phyloP scores from a whole-genome alignment of 768 basidiomycete genomes.

The Termitomyces sp. region DNA sequence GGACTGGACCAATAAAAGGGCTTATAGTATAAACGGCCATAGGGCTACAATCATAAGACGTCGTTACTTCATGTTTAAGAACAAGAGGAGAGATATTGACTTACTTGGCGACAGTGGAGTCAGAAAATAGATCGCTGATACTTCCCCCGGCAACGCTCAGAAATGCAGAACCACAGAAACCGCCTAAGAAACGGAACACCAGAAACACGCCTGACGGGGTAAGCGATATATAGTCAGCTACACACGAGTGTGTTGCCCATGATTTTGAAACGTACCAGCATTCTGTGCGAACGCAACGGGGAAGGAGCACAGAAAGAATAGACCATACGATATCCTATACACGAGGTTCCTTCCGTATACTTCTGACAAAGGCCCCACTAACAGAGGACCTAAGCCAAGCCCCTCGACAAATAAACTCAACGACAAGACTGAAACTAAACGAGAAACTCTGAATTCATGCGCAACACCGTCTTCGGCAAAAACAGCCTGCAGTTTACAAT shows the following conservation, averaged over 20 bases:
- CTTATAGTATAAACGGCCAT: slow-evolving; percentile 53
- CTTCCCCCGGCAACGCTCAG: slow-evolving; percentile 54
- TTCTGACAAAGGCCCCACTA: slow-evolving; percentile 49
- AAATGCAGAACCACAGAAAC: slow-evolving; percentile 50
- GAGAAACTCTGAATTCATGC: slow-evolving; percentile 38
- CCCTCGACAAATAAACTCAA: slow-evolving; percentile 58
- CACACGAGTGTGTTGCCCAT: neutral
- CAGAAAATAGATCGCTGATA: slow-evolving; percentile 50
- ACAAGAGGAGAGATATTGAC: slow-evolving; percentile 13
- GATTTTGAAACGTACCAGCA: slow-evolving; percentile 35
- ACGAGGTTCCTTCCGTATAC: slow-evolving; percentile 62
- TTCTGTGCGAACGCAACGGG: slow-evolving; percentile 72
- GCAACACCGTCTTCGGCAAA: slow-evolving; percentile 60
- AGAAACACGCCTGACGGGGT: slow-evolving; percentile 47
- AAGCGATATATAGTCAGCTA: neutral
- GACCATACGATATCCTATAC: slow-evolving; percentile 53
- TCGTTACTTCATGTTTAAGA: too few relatives aligned
- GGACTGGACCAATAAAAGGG: slow-evolving; percentile 45
- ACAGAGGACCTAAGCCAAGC: slow-evolving; percentile 46
- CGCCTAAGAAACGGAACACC: slow-evolving; percentile 49
- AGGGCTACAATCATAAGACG: slow-evolving; percentile 21
- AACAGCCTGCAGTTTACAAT: slow-evolving; percentile 34
- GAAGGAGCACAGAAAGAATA: slow-evolving; percentile 61
- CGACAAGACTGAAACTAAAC: slow-evolving; percentile 43
- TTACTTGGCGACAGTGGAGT: slow-evolving; percentile 54